A percentile compares a stretch with the other conserved stretches of the same genome.
phyloP scores from a whole-genome alignment of 2,329 filamentous ascomycete genomes.

The Neonectria neomacrospora region DNA sequence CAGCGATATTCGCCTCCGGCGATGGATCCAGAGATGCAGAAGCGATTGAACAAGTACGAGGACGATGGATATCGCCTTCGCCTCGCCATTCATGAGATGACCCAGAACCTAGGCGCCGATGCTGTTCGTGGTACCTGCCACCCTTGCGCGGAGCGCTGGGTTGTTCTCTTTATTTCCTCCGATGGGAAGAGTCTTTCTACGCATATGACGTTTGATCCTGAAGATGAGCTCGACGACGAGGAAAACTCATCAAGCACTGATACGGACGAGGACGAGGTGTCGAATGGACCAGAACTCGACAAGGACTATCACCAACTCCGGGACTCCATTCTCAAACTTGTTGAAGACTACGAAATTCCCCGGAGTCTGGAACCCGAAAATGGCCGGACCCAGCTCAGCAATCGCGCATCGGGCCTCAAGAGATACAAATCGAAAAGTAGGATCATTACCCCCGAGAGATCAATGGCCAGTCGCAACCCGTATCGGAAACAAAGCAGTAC shows the following conservation, averaged over 20 bases:
- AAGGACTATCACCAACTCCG: conserved; percentile 85
- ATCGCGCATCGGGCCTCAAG: conserved; percentile 71
- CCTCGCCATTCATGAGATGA: conserved; percentile 77
- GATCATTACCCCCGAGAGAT: conserved; percentile 62
- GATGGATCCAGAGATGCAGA: conserved; percentile 56
- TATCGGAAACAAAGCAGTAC: conserved; percentile 56
- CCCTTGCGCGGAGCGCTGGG: conserved; percentile 85
- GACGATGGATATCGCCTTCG: conserved; percentile 74
- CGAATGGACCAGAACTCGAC: conserved; percentile 72
- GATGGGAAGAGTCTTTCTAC: conserved; percentile 77
- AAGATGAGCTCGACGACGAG: conserved; percentile 74
- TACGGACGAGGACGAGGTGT: conserved; percentile 70
- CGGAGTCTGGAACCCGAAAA: conserved; percentile 70
- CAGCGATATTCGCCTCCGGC: conserved; percentile 66
- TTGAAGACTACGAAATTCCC: conserved; percentile 85
- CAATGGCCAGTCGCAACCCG: conserved; percentile 68
- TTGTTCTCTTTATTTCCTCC: conserved; percentile 80
- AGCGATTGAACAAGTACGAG: conserved; percentile 64
- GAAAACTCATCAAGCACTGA: conserved; percentile 70
- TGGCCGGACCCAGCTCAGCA: conserved; percentile 74
- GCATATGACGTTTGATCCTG: conserved; percentile 77
- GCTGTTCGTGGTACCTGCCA: conserved; percentile 75
- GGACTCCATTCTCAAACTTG: conserved; percentile 81
- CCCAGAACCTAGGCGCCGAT: conserved; percentile 71
- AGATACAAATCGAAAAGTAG: conserved; percentile 70